Percentiles rank a stretch among this genome's conserved stretches.
phyloP scores from a whole-genome alignment of 1,139 yeast genomes.

The Taphrina populina region DNA sequence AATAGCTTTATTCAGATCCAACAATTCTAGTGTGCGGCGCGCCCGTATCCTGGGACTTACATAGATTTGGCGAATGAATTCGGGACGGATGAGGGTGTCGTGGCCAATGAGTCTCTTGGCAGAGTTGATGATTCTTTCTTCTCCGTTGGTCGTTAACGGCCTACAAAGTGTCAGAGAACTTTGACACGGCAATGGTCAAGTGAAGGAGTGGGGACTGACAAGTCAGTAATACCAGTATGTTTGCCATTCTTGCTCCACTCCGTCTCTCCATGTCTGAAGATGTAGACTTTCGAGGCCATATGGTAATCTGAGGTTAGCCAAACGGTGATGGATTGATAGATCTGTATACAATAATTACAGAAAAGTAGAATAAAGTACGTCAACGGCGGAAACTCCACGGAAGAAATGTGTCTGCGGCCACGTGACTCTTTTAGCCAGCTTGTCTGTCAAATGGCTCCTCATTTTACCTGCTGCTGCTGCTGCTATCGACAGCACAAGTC shows the following conservation, averaged over 20 bases:
- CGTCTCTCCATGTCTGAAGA: constrained; percentile 59
- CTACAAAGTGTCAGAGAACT: no score
- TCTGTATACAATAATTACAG: no score
- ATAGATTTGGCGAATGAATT: constrained; percentile 60
- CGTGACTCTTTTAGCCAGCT: no score
- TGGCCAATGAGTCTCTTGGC: constrained; percentile 68
- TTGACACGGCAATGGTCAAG: no score
- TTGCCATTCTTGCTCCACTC: constrained; percentile 95
- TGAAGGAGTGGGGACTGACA: constrained; percentile 58
- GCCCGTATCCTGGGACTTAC: constrained; percentile 84
- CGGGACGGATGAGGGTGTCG: constrained; percentile 62
- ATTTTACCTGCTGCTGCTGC: no score
- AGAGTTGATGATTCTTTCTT: constrained; percentile 67
- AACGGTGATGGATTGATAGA: no score
- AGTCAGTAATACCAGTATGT: constrained; percentile 80
- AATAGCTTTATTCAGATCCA: constrained; percentile 49
- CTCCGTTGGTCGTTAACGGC: constrained; percentile 52
- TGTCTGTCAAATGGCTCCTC: no score
- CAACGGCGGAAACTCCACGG: no score
- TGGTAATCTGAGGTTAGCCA: no score
- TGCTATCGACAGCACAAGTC: no score
- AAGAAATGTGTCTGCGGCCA: no score
- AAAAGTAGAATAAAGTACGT: no score
- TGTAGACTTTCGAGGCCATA: constrained; percentile 24
- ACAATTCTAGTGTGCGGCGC: constrained; percentile 62